Conservation (phyloP, 768 basidiomycete genomes). For the Boletus eberwhitei region DNA sequence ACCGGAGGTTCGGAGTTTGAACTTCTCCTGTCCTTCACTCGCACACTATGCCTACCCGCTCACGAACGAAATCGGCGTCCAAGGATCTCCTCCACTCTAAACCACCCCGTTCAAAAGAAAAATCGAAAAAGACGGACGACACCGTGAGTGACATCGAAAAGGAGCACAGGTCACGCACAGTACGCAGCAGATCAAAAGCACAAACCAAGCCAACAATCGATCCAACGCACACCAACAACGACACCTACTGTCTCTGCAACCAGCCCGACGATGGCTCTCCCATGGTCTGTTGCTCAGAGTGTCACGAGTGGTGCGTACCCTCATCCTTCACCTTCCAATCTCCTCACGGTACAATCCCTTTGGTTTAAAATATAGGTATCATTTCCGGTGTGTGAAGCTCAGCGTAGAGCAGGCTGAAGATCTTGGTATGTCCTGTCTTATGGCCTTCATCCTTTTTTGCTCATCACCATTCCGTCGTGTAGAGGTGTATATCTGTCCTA, state of each 20-base stretch:
- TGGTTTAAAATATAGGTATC: conserved; percentile 57
- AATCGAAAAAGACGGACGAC: conserved; percentile 14
- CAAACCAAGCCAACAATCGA: conserved; percentile 17
- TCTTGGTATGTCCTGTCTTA: conserved; percentile 57
- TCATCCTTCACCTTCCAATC: background rate
- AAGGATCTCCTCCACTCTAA: conserved; percentile 3
- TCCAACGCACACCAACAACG: conserved; percentile 15
- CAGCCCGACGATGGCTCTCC: conserved; percentile 74
- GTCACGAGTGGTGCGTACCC: conserved; percentile 62
- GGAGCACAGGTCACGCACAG: conserved; percentile 26
- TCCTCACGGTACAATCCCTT: conserved; percentile 3
- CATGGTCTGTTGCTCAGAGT: conserved; percentile 74
- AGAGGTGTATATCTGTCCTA: conserved; percentile 61
- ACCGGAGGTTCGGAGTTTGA: conserved; percentile 31
- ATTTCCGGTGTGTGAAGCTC: conserved; percentile 73
- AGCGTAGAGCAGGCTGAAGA: conserved; percentile 65
- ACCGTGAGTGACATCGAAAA: conserved; percentile 28
- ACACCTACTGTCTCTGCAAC: conserved; percentile 55
- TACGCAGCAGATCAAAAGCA: conserved; percentile 24
- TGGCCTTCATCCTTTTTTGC: conserved; percentile 1
- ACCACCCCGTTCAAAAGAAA: conserved; percentile 19
- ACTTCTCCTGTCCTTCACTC: conserved; percentile 28
- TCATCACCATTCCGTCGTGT: conserved; percentile 11
- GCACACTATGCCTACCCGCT: conserved; percentile 43
- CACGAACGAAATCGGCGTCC: conserved; percentile 39